Evolutionary conservation across 257 asterid species (phyloP).

Genomic region (Penstemon eatonii): DNA sequence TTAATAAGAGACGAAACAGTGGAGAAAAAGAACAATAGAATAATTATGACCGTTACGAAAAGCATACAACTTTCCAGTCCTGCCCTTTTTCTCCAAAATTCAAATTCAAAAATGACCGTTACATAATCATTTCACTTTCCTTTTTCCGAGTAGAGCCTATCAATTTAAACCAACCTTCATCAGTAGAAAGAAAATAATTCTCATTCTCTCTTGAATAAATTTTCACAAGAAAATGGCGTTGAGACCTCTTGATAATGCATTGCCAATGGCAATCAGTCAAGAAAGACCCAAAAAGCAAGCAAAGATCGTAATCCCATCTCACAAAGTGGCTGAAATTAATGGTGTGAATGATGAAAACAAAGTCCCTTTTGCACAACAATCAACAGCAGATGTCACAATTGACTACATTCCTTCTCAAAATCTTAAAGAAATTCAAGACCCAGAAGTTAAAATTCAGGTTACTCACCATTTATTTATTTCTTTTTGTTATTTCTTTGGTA

Average conservation of each 20-base stretch:
- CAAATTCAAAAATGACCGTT: slow-evolving; percentile 79
- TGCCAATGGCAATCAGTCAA: slow-evolving; percentile 54
- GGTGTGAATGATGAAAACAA: slow-evolving; percentile 73
- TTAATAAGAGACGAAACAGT: background rate
- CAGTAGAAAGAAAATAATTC: slow-evolving; percentile 10
- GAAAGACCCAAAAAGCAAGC: slow-evolving; percentile 83
- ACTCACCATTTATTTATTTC: background rate
- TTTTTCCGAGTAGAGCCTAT: slow-evolving; percentile 18
- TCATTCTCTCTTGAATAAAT: slow-evolving; percentile 25
- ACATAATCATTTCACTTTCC: slow-evolving; percentile 31
- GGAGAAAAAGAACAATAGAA: slow-evolving; percentile 22
- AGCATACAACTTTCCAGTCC: background rate
- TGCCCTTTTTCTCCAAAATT: slow-evolving; percentile 31
- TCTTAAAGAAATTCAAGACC: slow-evolving; percentile 58
- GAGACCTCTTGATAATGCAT: slow-evolving; percentile 76
- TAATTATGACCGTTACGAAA: slow-evolving; percentile 51
- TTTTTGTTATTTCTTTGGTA: background rate
- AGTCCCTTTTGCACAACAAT: slow-evolving; percentile 42
- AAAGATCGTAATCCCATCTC: slow-evolving; percentile 41
- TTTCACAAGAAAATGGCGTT: slow-evolving; percentile 61
- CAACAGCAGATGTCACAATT: slow-evolving; percentile 53
- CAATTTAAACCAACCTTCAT: slow-evolving; percentile 28
- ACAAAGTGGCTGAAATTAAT: slow-evolving; percentile 37
- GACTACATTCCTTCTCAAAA: slow-evolving; percentile 73
- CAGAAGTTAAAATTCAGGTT: slow-evolving; percentile 67